Evolutionary conservation across 2,329 filamentous ascomycete species (phyloP).

Genomic region (Dichotomopilus funicola): DNA sequence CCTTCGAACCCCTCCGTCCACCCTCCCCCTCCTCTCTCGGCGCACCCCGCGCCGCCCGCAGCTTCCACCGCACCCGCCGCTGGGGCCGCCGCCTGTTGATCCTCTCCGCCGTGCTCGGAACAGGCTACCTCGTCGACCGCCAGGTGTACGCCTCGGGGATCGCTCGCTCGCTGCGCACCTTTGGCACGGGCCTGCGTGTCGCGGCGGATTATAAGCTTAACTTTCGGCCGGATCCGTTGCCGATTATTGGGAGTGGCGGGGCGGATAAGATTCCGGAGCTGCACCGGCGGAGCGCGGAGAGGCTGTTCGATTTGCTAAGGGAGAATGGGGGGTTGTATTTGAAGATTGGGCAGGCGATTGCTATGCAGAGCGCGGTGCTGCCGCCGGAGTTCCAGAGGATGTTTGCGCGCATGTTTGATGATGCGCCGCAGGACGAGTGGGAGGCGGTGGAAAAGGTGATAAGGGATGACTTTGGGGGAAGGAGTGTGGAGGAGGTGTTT

Average conservation of each 20-base stretch:
- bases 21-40: conserved; percentile 75
- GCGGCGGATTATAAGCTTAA: conserved; percentile 96
- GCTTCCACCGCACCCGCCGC: conserved; percentile 63
- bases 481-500: conserved; percentile 82
- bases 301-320: conserved; percentile 73
- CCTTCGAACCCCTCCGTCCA: conserved; percentile 63
- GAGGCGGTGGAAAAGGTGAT: conserved; percentile 79
- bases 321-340: conserved; percentile 89
- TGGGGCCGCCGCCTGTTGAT: conserved; percentile 71
- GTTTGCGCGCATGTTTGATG: conserved; percentile 96
- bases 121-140: conserved; percentile 62
- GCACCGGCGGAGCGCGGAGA: conserved; percentile 76
- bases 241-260: conserved; percentile 36
- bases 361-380: conserved; percentile 92
- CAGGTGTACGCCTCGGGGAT: conserved; percentile 74
- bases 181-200: conserved; percentile 69
- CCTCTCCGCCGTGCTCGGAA: conserved; percentile 51
- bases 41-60: conserved; percentile 60
- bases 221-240: conserved; percentile 72
- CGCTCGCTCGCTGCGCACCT: conserved; percentile 73
- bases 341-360: conserved; percentile 97
- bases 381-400: conserved; percentile 94
- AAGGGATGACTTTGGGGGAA: conserved; percentile 78
- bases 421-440: conserved; percentile 91
- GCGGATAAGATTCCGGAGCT: conserved; percentile 60